Percentiles rank a stretch among this genome's conserved stretches.
phyloP scores from a whole-genome alignment of 2,329 filamentous ascomycete species.

The Penicillium expansum region DNA sequence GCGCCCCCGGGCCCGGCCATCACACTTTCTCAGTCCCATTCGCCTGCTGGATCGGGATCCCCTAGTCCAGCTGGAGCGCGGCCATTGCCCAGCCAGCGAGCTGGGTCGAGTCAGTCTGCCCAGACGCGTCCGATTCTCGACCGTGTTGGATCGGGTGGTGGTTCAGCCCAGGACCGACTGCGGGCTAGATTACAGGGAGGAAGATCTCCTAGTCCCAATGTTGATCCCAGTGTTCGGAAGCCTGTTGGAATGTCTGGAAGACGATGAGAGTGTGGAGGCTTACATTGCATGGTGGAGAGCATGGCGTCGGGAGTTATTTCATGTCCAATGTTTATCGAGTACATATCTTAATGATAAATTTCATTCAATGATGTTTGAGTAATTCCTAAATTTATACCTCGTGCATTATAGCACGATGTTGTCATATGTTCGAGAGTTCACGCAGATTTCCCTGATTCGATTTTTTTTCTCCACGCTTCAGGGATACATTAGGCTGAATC shows the following conservation, averaged over 20 bases:
- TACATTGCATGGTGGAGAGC: slow-evolving; percentile 16
- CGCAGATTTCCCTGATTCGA: too few species aligned
- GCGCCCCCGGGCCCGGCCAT: slow-evolving; percentile 21
- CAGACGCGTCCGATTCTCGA: slow-evolving; percentile 33
- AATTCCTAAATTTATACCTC: background rate
- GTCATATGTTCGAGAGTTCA: background rate
- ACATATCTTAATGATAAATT: background rate
- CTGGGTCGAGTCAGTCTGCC: slow-evolving; percentile 68
- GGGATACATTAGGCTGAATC: background rate
- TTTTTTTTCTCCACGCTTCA: background rate
- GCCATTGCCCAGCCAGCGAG: slow-evolving; percentile 69
- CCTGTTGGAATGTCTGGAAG: slow-evolving; percentile 30
- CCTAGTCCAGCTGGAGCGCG: slow-evolving; percentile 44
- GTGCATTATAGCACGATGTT: background rate
- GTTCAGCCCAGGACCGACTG: slow-evolving; percentile 73
- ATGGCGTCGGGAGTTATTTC: slow-evolving; percentile 21
- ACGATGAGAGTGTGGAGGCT: slow-evolving; percentile 9
- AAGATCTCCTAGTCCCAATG: slow-evolving; percentile 34
- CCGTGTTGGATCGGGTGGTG: slow-evolving; percentile 25
- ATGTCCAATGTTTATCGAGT: slow-evolving; percentile 3
- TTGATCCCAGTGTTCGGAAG: slow-evolving; percentile 34
- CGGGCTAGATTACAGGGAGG: slow-evolving; percentile 73
- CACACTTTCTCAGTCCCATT: slow-evolving; percentile 24
- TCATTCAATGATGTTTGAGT: background rate
- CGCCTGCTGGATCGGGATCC: slow-evolving; percentile 23